Evolutionary conservation across 1,139 yeast species (phyloP), one percentile per base, ranked within the genome.

Genomic region (Nakaseomyces delphensis): DNA sequence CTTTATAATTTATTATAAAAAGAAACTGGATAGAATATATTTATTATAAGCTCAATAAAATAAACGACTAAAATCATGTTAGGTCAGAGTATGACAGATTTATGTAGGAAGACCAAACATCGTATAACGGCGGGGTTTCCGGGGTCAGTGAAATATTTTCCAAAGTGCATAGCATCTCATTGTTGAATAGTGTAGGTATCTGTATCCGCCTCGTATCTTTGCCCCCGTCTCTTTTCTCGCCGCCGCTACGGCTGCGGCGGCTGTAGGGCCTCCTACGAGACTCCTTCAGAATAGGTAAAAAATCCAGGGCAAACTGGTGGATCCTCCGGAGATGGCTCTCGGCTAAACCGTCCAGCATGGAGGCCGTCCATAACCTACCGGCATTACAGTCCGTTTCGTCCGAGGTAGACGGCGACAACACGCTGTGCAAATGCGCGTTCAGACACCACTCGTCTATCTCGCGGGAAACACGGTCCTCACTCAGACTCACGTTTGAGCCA

Each of bases 361-460:
- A 4, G 4, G 27, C 4, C 11, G 37, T 33, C 37, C 37, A 33
- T 18, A 33, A n/a, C 27, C 7, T 18, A n/a, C 11, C 11, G 9
- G 8, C 24, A 7, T 11, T 2, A 10, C n/a, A 10, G 14, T 18
- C 13, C 3, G 11, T 14, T 9, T 11, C 36, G 24, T 21, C 37
- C 2, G 37, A 13, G 10, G 21, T 18, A 5, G 37, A 20, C 10
- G 37, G 37, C 2, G 37, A 20, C 27, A 25, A 9, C 37, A 13
- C 19, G 9, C 37, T 33, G 4, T 33, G 27, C 18, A 33, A 11
- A 16, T 33, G 37, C 2, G 27, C 14, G 9, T 33, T 27, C 5
- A 33, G 27, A 21, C 37, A 33, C 37, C 37, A 33, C 9, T 21
- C 18, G 11, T 33, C 37, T 20, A 33, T 33, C 37, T 33, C 27